These are phyloP conservation scores for Saturnispora quitensis DNA, from an alignment of 805 yeast species.

Conservation along the genomic window DNA sequence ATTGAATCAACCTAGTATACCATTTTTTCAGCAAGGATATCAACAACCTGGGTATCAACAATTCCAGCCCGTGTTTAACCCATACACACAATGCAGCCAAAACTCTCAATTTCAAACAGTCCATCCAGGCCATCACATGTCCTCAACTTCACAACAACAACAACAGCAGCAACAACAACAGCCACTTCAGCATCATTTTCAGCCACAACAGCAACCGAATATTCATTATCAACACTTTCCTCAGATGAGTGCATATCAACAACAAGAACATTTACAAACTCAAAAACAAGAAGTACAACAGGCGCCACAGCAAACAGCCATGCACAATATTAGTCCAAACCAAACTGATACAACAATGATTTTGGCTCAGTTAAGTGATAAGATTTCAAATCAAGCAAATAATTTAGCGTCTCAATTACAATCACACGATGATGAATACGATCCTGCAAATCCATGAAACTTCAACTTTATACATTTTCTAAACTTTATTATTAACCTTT, in stretches of 20 bases:
- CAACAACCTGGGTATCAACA: conserved; percentile 1
- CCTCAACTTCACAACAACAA: background rate
- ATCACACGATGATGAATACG: conserved; percentile 18
- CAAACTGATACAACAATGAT: conserved; percentile 9
- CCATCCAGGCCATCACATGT: background rate
- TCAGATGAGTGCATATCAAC: conserved; percentile 9
- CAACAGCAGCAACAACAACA: conserved; percentile 13
- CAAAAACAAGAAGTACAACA: conserved; percentile 10
- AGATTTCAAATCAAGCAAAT: background rate
- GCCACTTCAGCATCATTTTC: conserved; percentile 8
- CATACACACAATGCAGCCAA: background rate
- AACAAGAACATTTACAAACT: conserved; percentile 8
- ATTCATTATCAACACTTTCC: background rate
- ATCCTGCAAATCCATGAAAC: conserved; percentile 13
- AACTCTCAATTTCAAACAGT: background rate
- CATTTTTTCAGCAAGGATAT: background rate
- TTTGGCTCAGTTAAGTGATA: conserved; percentile 12
- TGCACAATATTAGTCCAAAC: background rate
- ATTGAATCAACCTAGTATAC: background rate
- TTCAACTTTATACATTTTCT: conserved; percentile 3
- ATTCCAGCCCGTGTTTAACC: conserved; percentile 2
- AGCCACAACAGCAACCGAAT: conserved; percentile 11
- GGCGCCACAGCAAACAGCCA: background rate
- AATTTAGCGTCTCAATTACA: background rate
- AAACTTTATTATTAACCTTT: background rate